phyloP scores from a whole-genome alignment of 495 filamentous ascomycete genomes.

The Tirmania nivea region DNA sequence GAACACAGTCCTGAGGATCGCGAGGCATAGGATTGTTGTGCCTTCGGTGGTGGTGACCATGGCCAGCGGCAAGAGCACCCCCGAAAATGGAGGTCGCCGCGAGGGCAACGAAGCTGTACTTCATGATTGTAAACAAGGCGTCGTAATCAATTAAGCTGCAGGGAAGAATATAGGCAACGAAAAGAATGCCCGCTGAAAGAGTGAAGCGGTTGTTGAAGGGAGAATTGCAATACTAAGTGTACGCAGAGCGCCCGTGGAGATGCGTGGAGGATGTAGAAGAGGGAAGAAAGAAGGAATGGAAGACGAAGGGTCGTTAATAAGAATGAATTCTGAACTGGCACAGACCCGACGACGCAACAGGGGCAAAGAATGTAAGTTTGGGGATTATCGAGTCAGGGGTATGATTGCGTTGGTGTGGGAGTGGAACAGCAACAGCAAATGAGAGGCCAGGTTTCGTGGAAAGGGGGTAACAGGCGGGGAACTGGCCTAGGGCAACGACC shows the following conservation, averaged over 20 bases:
- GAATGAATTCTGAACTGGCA: constrained; percentile 1
- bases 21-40: constrained; percentile 30
- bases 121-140: constrained; percentile 10
- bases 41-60: constrained; percentile 39
- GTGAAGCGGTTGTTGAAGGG: constrained; percentile 64
- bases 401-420: not conserved
- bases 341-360: not conserved
- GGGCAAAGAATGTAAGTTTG: not conserved
- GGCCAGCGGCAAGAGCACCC: constrained; percentile 36
- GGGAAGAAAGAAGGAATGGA: constrained; percentile 24
- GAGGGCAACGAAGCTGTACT: constrained; percentile 33
- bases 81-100: constrained; percentile 44
- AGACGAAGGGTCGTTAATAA: constrained; percentile 6
- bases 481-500: too few relatives aligned
- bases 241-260: constrained; percentile 23
- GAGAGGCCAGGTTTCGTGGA: not conserved
- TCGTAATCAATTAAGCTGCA: not conserved
- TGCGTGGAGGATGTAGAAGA: constrained; percentile 30
- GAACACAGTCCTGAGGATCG: constrained; percentile 22
- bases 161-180: constrained; percentile 18
- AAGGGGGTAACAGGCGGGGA: too few relatives aligned
- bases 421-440: not conserved
- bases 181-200: constrained; percentile 92
- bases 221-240: constrained; percentile 13
- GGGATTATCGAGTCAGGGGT: not conserved